Evolutionary conservation across 257 asterid species (phyloP), one percentile per base, ranked within the genome.

Genomic region (Ehretia macrophylla): DNA sequence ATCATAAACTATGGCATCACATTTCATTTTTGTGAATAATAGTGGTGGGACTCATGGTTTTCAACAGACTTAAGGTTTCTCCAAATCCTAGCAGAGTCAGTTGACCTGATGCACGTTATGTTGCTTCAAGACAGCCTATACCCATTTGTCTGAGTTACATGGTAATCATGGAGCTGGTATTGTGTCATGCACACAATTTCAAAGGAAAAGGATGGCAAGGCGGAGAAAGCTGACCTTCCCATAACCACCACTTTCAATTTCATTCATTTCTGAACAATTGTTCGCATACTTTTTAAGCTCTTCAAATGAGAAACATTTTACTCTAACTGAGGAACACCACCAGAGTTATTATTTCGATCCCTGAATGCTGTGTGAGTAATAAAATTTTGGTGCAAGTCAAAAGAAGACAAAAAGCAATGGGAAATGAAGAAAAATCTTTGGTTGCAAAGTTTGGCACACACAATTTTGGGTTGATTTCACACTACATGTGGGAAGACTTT

Each of bases 251-350:
- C 64, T 71, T 58, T 96, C 98, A 19, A 85, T 65, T 21, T 56
- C 73, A 68, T 87, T 87, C 19, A 32, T 16, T 37, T 76, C 82
- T 4, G 95, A 79, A 67, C 83, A 90, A 76, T 85, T 85, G 59
- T 82, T 77, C 46, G 98, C 80, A 79, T 48, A 75, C 66, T 68
- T 90, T 68, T 79, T 88, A 27, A 90, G 77, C 77, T 87, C 98
- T 59, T 90, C 94, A 56, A 83, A 88, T 5, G 95, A 68, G 67
- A 83, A 87, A 62, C 59, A 58, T 72, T 74, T 82, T 11, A 89
- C 89, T 47, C 96, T 95, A 90, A 20, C 76, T 85, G 85, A 40
- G 98, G 98, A 64, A 85, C 89, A 39, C 78, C 91, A 17, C 95
- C 96, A 47, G 91, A 85, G 45, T 68, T 71, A 14, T 86, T 56